Percentiles rank a stretch among this genome's conserved stretches.
Evolutionary conservation across 495 filamentous ascomycete species (phyloP).

Genomic region (Glonium stellatum): DNA sequence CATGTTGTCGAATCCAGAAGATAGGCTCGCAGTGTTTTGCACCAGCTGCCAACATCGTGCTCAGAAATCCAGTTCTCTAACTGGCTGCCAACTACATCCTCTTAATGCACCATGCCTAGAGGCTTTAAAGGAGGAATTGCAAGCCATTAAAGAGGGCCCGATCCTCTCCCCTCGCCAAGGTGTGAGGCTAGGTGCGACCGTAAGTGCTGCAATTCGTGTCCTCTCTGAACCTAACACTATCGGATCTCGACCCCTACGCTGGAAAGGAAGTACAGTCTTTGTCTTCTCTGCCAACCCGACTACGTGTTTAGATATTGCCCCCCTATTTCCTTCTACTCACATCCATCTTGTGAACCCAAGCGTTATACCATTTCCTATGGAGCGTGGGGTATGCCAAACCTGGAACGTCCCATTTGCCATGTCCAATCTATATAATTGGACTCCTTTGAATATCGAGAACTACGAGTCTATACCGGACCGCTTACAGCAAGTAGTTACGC

Average conservation of each 20-base stretch:
- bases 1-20: not conserved
- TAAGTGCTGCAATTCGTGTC: not conserved
- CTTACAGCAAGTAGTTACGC: not conserved
- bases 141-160: not conserved
- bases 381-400: not conserved
- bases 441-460: not conserved
- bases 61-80: not conserved
- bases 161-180: not conserved
- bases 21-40: slow-evolving; percentile 10
- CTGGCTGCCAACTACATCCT: slow-evolving; percentile 4
- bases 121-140: not conserved
- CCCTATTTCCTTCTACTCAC: not conserved
- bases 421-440: not conserved
- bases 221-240: not conserved
- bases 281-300: not conserved
- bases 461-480: not conserved
- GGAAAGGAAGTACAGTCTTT: not conserved
- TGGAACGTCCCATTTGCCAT: not conserved
- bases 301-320: not conserved
- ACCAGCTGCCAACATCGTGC: not conserved
- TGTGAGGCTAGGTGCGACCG: not conserved
- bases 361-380: not conserved
- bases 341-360: slow-evolving; percentile 1
- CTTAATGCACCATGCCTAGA: not conserved
- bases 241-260: not conserved